Evolutionary conservation across 2,329 filamentous ascomycete genomes (phyloP).

Genomic region (Colletotrichum sp.): DNA sequence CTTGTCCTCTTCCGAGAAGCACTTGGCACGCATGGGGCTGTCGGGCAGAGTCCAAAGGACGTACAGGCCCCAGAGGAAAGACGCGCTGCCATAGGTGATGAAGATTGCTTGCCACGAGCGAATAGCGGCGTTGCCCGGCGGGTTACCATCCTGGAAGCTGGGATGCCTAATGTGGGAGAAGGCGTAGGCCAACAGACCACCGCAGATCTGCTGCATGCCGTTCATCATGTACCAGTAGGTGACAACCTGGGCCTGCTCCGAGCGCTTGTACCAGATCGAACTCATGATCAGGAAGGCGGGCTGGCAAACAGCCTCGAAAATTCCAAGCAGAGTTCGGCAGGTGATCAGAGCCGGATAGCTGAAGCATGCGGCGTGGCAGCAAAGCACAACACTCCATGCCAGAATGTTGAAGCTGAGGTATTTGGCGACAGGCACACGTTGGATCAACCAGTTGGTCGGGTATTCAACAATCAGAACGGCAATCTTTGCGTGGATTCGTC

Average conservation of each 20-base stretch:
- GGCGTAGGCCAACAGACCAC: slow-evolving; percentile 43
- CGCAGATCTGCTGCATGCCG: slow-evolving; percentile 40
- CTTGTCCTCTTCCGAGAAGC: slow-evolving; percentile 35
- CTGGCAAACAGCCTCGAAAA: slow-evolving; percentile 48
- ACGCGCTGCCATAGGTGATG: slow-evolving; percentile 42
- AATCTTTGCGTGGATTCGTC: background rate
- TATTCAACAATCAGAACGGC: slow-evolving; percentile 46
- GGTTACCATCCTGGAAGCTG: background rate
- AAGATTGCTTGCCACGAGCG: slow-evolving; percentile 47
- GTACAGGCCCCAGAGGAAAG: slow-evolving; percentile 35
- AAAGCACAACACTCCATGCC: slow-evolving; percentile 39
- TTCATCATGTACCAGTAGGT: slow-evolving; percentile 36
- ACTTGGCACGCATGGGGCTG: slow-evolving; percentile 31
- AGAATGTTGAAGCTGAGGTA: slow-evolving; percentile 41
- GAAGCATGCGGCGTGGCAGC: slow-evolving; percentile 5
- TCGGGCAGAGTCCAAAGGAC: slow-evolving; percentile 47
- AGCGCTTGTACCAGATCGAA: slow-evolving; percentile 33
- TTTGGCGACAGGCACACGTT: slow-evolving; percentile 41
- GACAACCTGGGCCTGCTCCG: slow-evolving; percentile 35
- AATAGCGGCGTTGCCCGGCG: slow-evolving; percentile 26
- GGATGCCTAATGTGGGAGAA: slow-evolving; percentile 31
- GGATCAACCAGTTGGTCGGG: slow-evolving; percentile 41
- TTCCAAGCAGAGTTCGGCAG: slow-evolving; percentile 46
- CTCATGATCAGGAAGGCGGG: slow-evolving; percentile 49
- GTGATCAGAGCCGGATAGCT: slow-evolving; percentile 43